Evolutionary conservation across 331 rosid species (phyloP).

Genomic region (Dryas integrifolia): DNA sequence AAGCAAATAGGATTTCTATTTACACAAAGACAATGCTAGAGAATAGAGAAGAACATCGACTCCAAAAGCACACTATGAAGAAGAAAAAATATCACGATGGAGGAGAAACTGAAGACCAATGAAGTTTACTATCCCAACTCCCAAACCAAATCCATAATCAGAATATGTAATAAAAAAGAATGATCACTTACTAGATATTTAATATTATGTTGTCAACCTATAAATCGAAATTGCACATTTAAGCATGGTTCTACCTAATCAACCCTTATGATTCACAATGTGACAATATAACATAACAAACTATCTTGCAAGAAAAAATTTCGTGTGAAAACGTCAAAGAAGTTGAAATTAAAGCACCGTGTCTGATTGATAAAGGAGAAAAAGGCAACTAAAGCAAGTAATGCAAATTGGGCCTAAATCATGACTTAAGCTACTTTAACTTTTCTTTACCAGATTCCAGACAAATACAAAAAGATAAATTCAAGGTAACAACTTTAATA

Average conservation of each 20-base stretch:
- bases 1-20: neutral
- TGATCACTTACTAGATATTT: no score
- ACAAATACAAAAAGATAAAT: neutral
- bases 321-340: neutral
- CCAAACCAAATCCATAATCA: neutral
- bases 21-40: neutral
- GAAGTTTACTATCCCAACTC: neutral
- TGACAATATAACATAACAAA: no score
- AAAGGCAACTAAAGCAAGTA: conserved; percentile 7
- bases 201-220: no score
- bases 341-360: neutral
- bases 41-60: neutral
- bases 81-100: neutral
- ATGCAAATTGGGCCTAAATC: conserved; percentile 13
- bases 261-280: neutral
- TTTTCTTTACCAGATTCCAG: conserved; percentile 20
- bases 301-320: no score
- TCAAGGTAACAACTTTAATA: conserved; percentile 9
- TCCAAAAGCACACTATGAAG: neutral
- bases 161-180: no score
- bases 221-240: no score
- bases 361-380: neutral
- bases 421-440: conserved; percentile 9
- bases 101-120: neutral
- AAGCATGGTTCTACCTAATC: no score